Evolutionary conservation across 805 yeast species (phyloP).

Genomic region (Myxozyma sirexii): DNA sequence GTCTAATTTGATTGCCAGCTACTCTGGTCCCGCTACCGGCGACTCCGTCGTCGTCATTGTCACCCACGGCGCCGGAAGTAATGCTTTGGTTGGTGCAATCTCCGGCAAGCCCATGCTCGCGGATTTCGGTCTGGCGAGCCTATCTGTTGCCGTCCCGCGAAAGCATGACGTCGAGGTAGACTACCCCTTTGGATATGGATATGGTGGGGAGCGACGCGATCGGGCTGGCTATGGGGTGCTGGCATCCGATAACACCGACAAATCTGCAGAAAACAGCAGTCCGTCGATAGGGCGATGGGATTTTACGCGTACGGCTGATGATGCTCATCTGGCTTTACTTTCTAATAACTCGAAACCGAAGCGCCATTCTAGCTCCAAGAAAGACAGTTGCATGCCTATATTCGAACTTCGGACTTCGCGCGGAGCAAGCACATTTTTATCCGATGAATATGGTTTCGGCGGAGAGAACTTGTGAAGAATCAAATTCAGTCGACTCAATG

Average conservation of each 20-base stretch:
- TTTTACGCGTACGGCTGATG: slow-evolving; percentile 27
- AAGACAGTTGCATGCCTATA: not conserved
- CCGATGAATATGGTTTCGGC: not conserved
- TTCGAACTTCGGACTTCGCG: slow-evolving; percentile 4
- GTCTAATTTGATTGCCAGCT: slow-evolving; percentile 35
- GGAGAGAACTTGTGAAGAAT: too few relatives aligned
- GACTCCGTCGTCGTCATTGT: slow-evolving; percentile 39
- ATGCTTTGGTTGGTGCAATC: slow-evolving; percentile 43
- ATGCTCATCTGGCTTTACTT: slow-evolving; percentile 1
- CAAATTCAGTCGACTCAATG: too few relatives aligned
- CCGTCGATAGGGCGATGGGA: slow-evolving; percentile 18
- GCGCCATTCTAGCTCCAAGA: not conserved
- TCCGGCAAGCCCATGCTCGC: slow-evolving; percentile 40
- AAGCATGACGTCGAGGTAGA: slow-evolving; percentile 10
- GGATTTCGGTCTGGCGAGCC: slow-evolving; percentile 39
- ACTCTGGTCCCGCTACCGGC: slow-evolving; percentile 27
- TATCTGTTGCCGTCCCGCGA: slow-evolving; percentile 35
- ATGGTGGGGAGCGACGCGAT: slow-evolving; percentile 30
- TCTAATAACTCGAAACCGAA: not conserved
- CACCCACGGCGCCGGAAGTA: slow-evolving; percentile 47
- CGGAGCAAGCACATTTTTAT: not conserved
- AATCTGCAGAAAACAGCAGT: not conserved
- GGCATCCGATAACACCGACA: not conserved
- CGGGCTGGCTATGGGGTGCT: slow-evolving; percentile 25
- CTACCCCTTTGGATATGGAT: slow-evolving; percentile 21